Evolutionary conservation across 2,329 filamentous ascomycete genomes (phyloP).

Genomic region (Neurospora sp.): DNA sequence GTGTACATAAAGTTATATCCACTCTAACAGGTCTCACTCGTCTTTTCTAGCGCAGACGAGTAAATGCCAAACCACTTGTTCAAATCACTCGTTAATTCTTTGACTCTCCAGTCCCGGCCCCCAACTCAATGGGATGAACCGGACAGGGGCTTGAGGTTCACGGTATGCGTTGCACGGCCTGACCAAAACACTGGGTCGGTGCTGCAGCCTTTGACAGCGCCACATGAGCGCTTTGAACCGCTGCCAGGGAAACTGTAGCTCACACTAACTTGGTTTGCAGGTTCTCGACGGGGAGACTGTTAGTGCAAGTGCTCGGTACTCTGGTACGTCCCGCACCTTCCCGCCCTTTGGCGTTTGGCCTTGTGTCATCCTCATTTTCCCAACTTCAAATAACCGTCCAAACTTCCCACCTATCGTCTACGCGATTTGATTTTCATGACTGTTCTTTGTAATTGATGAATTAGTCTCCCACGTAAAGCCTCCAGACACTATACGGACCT

Average conservation of each 20-base stretch:
- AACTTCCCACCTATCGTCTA: neutral
- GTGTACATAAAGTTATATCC: neutral
- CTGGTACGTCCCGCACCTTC: neutral
- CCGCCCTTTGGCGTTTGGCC: neutral
- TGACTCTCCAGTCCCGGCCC: neutral
- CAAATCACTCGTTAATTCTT: neutral
- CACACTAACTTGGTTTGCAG: neutral
- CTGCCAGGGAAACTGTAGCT: neutral
- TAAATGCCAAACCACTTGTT: neutral
- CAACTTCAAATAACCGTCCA: neutral
- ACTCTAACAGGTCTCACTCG: neutral
- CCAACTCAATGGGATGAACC: neutral
- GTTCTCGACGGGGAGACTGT: neutral
- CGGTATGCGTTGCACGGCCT: neutral
- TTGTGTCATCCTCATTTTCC: neutral
- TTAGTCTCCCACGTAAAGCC: neutral
- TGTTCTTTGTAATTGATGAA: neutral
- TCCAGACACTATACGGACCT: neutral
- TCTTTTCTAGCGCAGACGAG: neutral
- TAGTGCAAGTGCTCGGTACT: neutral
- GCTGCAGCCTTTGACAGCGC: neutral
- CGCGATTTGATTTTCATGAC: neutral
- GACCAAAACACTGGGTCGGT: neutral
- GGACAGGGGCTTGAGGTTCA: neutral
- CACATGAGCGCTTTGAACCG: neutral